A percentile compares a stretch with the other conserved stretches of the same genome.
Conservation (phyloP, 164 flowering plant genomes). For the Magnolia changhungtana region DNA sequence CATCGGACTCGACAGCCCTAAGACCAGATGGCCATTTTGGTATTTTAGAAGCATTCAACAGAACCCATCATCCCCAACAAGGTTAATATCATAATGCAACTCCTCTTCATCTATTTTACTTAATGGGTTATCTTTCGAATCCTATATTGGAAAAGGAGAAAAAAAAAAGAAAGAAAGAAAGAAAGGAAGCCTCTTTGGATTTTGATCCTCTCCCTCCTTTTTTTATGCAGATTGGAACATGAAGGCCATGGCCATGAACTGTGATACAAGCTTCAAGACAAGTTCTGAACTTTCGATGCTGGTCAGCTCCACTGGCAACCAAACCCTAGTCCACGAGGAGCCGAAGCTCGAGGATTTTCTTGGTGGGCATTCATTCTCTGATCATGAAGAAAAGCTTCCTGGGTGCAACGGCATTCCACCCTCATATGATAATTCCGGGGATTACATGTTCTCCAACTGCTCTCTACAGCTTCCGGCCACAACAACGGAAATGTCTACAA, state of each 20-base stretch:
- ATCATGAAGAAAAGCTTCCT: constrained; percentile 27
- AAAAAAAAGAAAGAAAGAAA: background rate
- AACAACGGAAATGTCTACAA: background rate
- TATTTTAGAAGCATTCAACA: constrained; percentile 54
- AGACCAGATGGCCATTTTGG: constrained; percentile 40
- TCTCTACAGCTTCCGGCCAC: constrained; percentile 28
- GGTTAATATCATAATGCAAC: constrained; percentile 25
- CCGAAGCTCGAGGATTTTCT: constrained; percentile 92
- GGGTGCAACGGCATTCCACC: constrained; percentile 15
- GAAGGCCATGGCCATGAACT: constrained; percentile 18
- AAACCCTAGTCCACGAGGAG: constrained; percentile 33
- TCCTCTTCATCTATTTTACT: background rate
- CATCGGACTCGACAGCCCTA: constrained; percentile 37
- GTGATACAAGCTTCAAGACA: constrained; percentile 35
- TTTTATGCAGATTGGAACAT: constrained; percentile 61
- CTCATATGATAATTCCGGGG: constrained; percentile 16
- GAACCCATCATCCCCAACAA: constrained; percentile 54
- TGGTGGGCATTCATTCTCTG: constrained; percentile 47
- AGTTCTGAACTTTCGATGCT: constrained; percentile 39
- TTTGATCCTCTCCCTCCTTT: constrained; percentile 8
- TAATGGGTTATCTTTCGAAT: background rate
- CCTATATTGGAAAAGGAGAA: background rate
- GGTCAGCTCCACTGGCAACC: constrained; percentile 42
- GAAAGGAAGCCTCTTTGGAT: background rate
- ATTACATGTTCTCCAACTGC: constrained; percentile 39